Evolutionary conservation across 371 early-diverging fungal genomes (phyloP).

Genomic region (Fennellomyces sp.): DNA sequence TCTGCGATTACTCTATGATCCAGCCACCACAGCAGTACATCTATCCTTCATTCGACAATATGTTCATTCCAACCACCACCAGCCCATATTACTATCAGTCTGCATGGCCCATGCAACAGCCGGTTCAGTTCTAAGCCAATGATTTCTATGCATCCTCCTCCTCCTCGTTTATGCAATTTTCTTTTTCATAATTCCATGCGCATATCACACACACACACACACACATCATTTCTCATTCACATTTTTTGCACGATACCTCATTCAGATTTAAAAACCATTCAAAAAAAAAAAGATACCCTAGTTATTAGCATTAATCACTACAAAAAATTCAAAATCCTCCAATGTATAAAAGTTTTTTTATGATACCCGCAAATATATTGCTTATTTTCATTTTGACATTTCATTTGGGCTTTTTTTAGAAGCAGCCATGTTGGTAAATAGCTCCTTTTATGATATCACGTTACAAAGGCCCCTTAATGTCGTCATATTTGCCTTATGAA

Average conservation of each 20-base stretch:
- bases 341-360: not conserved
- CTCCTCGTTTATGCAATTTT: not conserved
- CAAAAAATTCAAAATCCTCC: not conserved
- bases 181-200: not conserved
- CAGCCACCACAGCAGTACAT: not conserved
- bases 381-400: not conserved
- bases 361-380: not conserved
- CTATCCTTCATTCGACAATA: not conserved
- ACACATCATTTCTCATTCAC: not conserved
- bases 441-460: not conserved
- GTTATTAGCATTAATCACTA: not conserved
- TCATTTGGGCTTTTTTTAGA: too few relatives aligned
- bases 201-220: not conserved
- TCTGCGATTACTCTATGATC: not conserved
- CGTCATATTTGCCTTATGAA: not conserved
- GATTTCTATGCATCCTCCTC: not conserved
- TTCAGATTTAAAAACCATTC: not conserved
- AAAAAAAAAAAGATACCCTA: not conserved
- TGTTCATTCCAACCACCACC: not conserved
- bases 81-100: not conserved
- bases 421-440: too few relatives aligned
- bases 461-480: not conserved
- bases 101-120: slow-evolving; percentile 5
- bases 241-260: not conserved
- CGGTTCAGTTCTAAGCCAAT: slow-evolving; percentile 1